A percentile compares a stretch with the other conserved stretches of the same genome.
Evolutionary conservation across 306 rosid genomes (phyloP).

Genomic region (Leucaena leucocephala): DNA sequence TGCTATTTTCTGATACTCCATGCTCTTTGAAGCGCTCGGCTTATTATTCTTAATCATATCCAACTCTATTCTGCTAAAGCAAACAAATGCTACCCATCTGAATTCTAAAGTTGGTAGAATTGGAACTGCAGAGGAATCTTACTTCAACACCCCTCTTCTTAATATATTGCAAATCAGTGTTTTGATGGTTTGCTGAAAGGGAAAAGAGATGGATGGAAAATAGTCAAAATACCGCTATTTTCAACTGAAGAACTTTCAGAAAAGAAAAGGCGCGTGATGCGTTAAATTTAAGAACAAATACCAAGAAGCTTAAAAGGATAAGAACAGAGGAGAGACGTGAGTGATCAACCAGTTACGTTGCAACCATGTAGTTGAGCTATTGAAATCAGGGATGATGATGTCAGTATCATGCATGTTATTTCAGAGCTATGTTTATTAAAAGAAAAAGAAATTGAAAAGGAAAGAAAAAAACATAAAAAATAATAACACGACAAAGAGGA

Average conservation of each 20-base stretch:
- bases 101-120: neutral
- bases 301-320: constrained; percentile 10
- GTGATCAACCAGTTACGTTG: constrained; percentile 20
- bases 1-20: constrained; percentile 34
- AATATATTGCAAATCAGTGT: neutral
- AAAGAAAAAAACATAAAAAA: constrained; percentile 38
- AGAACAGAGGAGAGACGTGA: constrained; percentile 12
- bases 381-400: constrained; percentile 31
- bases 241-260: neutral
- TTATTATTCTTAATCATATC: constrained; percentile 37
- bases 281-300: constrained; percentile 20
- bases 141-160: neutral
- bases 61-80: constrained; percentile 4
- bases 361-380: constrained; percentile 26
- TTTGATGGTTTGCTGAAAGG: neutral
- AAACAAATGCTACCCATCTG: neutral
- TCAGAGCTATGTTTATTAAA: neutral
- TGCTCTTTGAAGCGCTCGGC: constrained; percentile 30
- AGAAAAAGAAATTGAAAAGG: neutral
- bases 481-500: constrained; percentile 21
- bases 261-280: neutral
- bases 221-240: neutral
- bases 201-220: neutral
- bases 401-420: constrained; percentile 7
- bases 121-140: constrained; percentile 11